Percentiles rank a stretch among this genome's conserved stretches.
These are phyloP conservation scores for Hawksworthiomyces lignivorus DNA, from an alignment of 2,329 filamentous ascomycete genomes.

Conservation along the genomic window DNA sequence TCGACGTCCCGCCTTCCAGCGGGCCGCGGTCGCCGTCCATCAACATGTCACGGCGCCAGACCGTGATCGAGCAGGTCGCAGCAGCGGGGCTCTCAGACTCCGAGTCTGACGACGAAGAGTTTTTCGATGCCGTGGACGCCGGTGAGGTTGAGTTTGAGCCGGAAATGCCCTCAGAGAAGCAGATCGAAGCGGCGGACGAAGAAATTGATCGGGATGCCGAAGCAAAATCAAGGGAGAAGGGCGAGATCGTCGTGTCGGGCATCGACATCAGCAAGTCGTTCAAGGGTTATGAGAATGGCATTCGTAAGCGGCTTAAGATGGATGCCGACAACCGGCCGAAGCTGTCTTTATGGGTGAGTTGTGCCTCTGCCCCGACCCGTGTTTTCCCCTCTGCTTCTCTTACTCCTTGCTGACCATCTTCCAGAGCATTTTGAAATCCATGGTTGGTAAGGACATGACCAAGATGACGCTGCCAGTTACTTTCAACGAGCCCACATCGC, in stretches of 20 bases:
- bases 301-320: conserved; percentile 73
- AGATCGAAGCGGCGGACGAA: background rate
- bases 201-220: conserved; percentile 22
- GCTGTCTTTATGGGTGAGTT: conserved; percentile 86
- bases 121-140: conserved; percentile 93
- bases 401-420: background rate
- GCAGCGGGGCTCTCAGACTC: conserved; percentile 67
- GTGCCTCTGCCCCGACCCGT: too few species aligned
- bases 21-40: background rate
- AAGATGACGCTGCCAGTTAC: conserved; percentile 98
- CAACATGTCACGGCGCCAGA: conserved; percentile 48
- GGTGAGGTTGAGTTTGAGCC: conserved; percentile 76
- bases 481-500: conserved; percentile 95
- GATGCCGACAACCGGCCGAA: conserved; percentile 89
- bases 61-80: conserved; percentile 57
- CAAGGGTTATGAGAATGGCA: conserved; percentile 83
- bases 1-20: too few species aligned
- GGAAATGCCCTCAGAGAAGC: conserved; percentile 19
- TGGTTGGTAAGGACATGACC: conserved; percentile 99
- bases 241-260: conserved; percentile 36
- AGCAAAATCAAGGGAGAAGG: too few species aligned
- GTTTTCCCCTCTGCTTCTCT: background rate
- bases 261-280: conserved; percentile 70
- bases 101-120: conserved; percentile 78
- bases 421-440: conserved; percentile 92